These are phyloP conservation scores for Fusarium musae DNA, from an alignment of 2,329 filamentous ascomycete species.

Conservation along the genomic window DNA sequence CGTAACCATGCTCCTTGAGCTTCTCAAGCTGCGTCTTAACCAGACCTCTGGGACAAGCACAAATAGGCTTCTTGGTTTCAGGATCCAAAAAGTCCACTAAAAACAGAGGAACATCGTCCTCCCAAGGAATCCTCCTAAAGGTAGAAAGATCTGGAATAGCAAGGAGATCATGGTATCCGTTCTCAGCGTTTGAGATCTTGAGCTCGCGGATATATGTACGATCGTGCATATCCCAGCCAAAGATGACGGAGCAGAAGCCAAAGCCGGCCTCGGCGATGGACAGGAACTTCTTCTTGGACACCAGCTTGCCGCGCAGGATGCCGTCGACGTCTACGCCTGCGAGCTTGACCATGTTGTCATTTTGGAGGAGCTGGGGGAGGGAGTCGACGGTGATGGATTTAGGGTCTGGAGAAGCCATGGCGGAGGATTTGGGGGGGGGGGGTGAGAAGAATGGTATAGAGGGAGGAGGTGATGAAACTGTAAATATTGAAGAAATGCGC, in stretches of 20 bases:
- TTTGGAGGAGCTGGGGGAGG: slow-evolving; percentile 72
- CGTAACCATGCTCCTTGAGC: slow-evolving; percentile 74
- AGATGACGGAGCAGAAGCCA: slow-evolving; percentile 93
- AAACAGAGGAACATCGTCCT: slow-evolving; percentile 87
- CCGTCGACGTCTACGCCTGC: slow-evolving; percentile 90
- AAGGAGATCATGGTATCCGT: slow-evolving; percentile 87
- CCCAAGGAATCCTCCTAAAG: slow-evolving; percentile 90
- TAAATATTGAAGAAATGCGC: background rate
- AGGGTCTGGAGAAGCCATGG: slow-evolving; percentile 44
- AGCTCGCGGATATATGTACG: slow-evolving; percentile 88
- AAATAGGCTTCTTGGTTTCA: slow-evolving; percentile 76
- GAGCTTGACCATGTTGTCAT: slow-evolving; percentile 85
- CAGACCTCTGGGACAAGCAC: slow-evolving; percentile 82
- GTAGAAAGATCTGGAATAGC: slow-evolving; percentile 82
- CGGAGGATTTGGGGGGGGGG: too few species aligned
- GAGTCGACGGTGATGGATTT: slow-evolving; percentile 67
- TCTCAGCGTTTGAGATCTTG: slow-evolving; percentile 87
- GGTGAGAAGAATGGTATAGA: too few species aligned
- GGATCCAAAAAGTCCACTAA: slow-evolving; percentile 86
- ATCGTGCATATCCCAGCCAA: slow-evolving; percentile 98
- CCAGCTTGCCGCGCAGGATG: slow-evolving; percentile 86
- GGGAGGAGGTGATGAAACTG: background rate
- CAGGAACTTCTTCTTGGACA: slow-evolving; percentile 93
- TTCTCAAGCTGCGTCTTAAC: slow-evolving; percentile 75
- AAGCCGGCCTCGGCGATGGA: slow-evolving; percentile 84